A percentile compares a stretch with the other conserved stretches of the same genome.
Evolutionary conservation across 2,329 filamentous ascomycete genomes (phyloP).

Genomic region (Alternaria infectoria): DNA sequence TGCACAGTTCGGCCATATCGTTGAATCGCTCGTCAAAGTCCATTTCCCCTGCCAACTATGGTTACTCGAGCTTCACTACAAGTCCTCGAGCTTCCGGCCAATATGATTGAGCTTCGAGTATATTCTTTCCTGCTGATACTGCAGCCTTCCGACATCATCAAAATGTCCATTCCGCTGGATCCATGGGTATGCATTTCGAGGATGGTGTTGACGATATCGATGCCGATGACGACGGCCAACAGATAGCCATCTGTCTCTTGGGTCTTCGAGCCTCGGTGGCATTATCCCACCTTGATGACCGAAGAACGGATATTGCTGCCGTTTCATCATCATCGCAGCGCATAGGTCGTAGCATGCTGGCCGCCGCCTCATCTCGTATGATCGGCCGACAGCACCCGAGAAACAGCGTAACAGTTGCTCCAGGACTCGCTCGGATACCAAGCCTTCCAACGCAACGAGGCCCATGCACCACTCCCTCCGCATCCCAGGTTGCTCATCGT

Average conservation of each 20-base stretch:
- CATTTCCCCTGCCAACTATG: neutral
- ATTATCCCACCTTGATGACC: neutral
- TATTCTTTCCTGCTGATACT: slow-evolving; percentile 7
- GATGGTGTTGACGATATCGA: neutral
- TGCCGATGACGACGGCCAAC: neutral
- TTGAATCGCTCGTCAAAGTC: neutral
- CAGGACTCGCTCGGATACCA: neutral
- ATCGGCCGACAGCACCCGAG: neutral
- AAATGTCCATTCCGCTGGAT: neutral
- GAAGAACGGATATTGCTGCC: neutral
- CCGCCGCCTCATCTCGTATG: neutral
- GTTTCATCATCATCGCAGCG: neutral
- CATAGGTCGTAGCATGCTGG: neutral
- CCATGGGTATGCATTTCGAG: neutral
- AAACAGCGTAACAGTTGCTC: neutral
- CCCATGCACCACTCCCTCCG: neutral
- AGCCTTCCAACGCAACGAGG: neutral
- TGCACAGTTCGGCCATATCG: neutral
- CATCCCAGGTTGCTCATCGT: neutral
- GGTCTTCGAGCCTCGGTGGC: neutral
- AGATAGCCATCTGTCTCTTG: neutral
- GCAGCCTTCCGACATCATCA: neutral
- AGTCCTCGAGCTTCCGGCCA: neutral
- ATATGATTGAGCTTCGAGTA: slow-evolving; percentile 2
- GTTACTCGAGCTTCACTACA: neutral